Evolutionary conservation across 345 rosid species (phyloP).

Genomic region (Theobroma cacao): DNA sequence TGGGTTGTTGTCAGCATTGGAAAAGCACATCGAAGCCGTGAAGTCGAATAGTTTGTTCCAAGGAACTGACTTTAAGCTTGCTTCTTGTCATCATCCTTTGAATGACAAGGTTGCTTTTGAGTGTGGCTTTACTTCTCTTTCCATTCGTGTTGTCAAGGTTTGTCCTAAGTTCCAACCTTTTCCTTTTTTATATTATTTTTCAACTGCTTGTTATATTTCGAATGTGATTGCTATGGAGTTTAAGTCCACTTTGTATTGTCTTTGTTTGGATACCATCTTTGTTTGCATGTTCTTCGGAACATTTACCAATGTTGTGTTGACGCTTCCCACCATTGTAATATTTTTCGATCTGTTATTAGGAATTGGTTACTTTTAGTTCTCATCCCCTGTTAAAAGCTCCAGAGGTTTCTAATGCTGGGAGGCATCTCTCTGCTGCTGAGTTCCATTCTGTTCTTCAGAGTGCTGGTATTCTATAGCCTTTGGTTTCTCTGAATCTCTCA

Average conservation of each 20-base stretch:
- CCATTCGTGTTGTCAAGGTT: conserved; percentile 83
- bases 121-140: conserved; percentile 87
- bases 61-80: conserved; percentile 96
- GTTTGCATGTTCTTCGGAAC: neutral
- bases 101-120: conserved; percentile 71
- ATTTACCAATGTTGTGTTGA: neutral
- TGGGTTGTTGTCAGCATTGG: conserved; percentile 58
- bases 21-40: conserved; percentile 57
- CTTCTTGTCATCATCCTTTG: conserved; percentile 61
- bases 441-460: conserved; percentile 75
- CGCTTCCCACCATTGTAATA: neutral
- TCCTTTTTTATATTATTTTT: neutral
- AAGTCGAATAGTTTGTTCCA: conserved; percentile 52
- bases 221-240: neutral
- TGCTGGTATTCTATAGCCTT: conserved; percentile 50
- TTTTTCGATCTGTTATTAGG: conserved; percentile 38
- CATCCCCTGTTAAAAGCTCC: conserved; percentile 62
- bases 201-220: neutral
- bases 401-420: conserved; percentile 74
- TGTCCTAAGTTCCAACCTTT: neutral
- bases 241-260: neutral
- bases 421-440: conserved; percentile 78
- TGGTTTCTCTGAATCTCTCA: neutral
- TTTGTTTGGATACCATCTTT: neutral
- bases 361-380: conserved; percentile 81